These are phyloP conservation scores for Begonia peltatifolia DNA, from an alignment of 306 rosid genomes.

Conservation along the genomic window DNA sequence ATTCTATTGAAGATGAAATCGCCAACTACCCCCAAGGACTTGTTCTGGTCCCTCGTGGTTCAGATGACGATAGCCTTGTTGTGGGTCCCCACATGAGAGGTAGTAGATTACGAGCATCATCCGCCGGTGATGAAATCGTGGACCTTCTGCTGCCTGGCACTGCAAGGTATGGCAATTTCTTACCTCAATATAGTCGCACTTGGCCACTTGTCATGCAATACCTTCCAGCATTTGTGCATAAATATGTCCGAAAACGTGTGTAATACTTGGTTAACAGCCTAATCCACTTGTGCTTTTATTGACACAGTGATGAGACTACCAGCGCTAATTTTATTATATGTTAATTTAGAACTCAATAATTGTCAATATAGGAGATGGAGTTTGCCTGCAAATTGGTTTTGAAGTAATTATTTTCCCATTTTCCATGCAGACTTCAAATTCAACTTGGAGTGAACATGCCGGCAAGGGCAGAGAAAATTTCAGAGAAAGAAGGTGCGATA, in stretches of 20 bases:
- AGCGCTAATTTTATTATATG: too few species aligned
- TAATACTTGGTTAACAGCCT: too few species aligned
- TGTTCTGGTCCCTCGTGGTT: conserved; percentile 81
- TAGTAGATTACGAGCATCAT: conserved; percentile 91
- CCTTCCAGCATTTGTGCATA: too few species aligned
- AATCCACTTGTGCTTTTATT: too few species aligned
- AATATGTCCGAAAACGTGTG: too few species aligned
- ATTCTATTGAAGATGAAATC: conserved; percentile 71
- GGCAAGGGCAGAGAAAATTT: conserved; percentile 84
- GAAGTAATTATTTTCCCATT: neutral
- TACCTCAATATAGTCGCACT: too few species aligned
- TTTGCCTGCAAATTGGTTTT: too few species aligned
- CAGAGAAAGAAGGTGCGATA: conserved; percentile 43
- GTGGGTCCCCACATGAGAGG: conserved; percentile 93
- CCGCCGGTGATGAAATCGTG: conserved; percentile 90
- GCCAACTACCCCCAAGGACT: conserved; percentile 82
- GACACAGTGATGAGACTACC: too few species aligned
- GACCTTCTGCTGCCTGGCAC: conserved; percentile 97
- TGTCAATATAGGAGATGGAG: too few species aligned
- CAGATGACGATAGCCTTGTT: conserved; percentile 51
- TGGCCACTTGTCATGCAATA: too few species aligned
- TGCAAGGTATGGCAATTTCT: conserved; percentile 56
- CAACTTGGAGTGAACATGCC: conserved; percentile 99
- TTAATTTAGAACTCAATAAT: too few species aligned
- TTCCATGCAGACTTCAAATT: conserved; percentile 65